A percentile compares a stretch with the other conserved stretches of the same genome.
These are phyloP conservation scores for Schwanniomyces pseudopolymorphus DNA, from an alignment of 805 yeast species.

Conservation along the genomic window DNA sequence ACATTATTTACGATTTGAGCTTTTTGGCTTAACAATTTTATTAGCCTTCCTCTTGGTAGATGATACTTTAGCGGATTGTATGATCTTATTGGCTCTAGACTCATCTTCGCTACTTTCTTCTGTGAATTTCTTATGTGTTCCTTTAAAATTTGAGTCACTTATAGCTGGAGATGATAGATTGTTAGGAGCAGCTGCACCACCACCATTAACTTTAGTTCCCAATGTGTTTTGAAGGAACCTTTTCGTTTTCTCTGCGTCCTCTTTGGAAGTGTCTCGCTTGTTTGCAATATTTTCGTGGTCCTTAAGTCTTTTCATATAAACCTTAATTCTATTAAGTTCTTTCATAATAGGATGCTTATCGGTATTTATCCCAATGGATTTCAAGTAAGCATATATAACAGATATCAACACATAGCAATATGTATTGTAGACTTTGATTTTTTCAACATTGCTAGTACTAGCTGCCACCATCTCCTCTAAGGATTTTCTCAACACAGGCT, in stretches of 20 bases:
- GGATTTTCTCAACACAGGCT: slow-evolving; percentile 35
- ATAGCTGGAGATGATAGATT: slow-evolving; percentile 35
- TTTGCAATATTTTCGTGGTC: slow-evolving; percentile 26
- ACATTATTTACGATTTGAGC: slow-evolving; percentile 4
- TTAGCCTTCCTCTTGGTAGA: background rate
- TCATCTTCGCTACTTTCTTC: slow-evolving; percentile 13
- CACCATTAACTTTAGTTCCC: slow-evolving; percentile 29
- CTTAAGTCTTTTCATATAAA: slow-evolving; percentile 62
- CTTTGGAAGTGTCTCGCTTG: slow-evolving; percentile 18
- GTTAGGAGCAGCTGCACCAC: slow-evolving; percentile 27
- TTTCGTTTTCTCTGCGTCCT: slow-evolving; percentile 43
- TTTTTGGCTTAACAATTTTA: slow-evolving; percentile 2
- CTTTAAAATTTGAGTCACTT: slow-evolving; percentile 34
- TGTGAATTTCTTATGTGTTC: slow-evolving; percentile 38
- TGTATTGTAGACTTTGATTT: slow-evolving; percentile 33
- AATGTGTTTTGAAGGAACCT: slow-evolving; percentile 47
- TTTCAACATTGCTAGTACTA: slow-evolving; percentile 23
- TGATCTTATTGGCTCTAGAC: background rate
- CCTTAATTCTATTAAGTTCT: slow-evolving; percentile 65
- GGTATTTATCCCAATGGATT: slow-evolving; percentile 57
- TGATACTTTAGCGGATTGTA: background rate
- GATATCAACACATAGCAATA: slow-evolving; percentile 57
- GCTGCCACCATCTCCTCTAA: slow-evolving; percentile 37
- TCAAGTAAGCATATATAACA: slow-evolving; percentile 56
- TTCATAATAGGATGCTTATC: slow-evolving; percentile 61